Evolutionary conservation across 1,284 basidiomycete species (phyloP), one percentile per base, ranked within the genome.

Genomic region (Ustilago xerochloae): DNA sequence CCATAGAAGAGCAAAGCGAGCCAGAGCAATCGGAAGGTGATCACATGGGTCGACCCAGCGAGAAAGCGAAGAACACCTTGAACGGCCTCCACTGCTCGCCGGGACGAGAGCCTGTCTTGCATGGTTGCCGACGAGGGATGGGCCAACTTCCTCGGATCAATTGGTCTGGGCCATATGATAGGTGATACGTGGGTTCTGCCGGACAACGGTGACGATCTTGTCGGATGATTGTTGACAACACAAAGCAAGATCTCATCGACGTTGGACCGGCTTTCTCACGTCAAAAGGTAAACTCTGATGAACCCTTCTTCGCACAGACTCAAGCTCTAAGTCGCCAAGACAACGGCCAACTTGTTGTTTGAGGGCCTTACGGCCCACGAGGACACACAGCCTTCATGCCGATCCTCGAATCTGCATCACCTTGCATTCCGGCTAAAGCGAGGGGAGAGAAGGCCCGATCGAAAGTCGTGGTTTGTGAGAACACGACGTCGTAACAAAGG

Each of bases 1-100:
- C 63, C 59, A 43, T 70, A 70, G 46, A 75, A 70, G 39, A 75
- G 52, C 7, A 70, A 35, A 7, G 59, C 60, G 2, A 75, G 18
- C 72, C 67, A 75, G 1, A 61, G 47, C n/a, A 65, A 30, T 9
- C 72, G 66, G 15, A 75, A 63, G 3, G 56, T 48, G 38, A 35
- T 29, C 36, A 69, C 48, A 38, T 60, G 66, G 28, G 56, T 43
- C 28, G 66, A 56, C 7, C 66, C 66, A 24, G 51, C 45, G 15
- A 56, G 20, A 26, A 61, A 61, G 18, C 43, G 43, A 3, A 59
- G 18, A 20, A 67, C 38, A 26, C 47, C 39, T 29, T 55, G 69
- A 16, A 46, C 43, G 22, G 24, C 36, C 33, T 52, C 30, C 30
- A 52, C 36, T 10, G n/a, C 46, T 28, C 36, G 50, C 18, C 7